Percentiles rank a stretch among this genome's conserved stretches.
Conservation (phyloP, 768 basidiomycete genomes). For the Psilocybe cubensis region DNA sequence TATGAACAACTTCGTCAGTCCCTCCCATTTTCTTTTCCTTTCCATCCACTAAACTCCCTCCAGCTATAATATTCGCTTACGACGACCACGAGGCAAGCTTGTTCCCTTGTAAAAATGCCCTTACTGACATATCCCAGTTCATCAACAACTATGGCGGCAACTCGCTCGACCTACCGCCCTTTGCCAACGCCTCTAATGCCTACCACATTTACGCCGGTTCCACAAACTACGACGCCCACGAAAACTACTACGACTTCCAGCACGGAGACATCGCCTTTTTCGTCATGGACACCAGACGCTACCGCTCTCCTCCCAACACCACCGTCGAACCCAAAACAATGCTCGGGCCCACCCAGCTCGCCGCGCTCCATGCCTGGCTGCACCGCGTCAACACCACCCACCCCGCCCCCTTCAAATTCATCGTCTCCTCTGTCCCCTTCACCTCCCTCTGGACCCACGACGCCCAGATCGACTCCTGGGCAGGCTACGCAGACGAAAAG, state of each 20-base stretch:
- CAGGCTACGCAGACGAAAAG: conserved; percentile 63
- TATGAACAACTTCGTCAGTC: conserved; percentile 72
- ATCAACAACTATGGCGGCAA: conserved; percentile 70
- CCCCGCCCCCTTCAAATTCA: conserved; percentile 81
- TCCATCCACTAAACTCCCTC: conserved; percentile 1
- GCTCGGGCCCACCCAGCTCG: conserved; percentile 69
- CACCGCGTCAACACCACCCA: conserved; percentile 66
- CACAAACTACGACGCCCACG: conserved; percentile 58
- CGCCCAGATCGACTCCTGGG: conserved; percentile 71
- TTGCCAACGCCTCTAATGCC: conserved; percentile 59
- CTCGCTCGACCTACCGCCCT: conserved; percentile 57
- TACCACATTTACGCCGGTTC: conserved; percentile 66
- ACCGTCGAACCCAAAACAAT: conserved; percentile 53
- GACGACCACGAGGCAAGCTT: conserved; percentile 69
- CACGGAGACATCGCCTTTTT: conserved; percentile 77
- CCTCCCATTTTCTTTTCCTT: not conserved
- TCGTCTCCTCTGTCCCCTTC: conserved; percentile 76
- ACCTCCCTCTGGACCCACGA: conserved; percentile 72
- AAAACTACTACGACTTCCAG: conserved; percentile 62
- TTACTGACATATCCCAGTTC: conserved; percentile 39
- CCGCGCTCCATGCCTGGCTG: conserved; percentile 66
- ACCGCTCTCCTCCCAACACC: conserved; percentile 45
- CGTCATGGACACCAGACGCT: conserved; percentile 73
- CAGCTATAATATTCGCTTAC: conserved; percentile 70
- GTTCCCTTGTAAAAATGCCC: not conserved